Conservation (phyloP, 306 rosid species). For the Acacia acuminata region DNA sequence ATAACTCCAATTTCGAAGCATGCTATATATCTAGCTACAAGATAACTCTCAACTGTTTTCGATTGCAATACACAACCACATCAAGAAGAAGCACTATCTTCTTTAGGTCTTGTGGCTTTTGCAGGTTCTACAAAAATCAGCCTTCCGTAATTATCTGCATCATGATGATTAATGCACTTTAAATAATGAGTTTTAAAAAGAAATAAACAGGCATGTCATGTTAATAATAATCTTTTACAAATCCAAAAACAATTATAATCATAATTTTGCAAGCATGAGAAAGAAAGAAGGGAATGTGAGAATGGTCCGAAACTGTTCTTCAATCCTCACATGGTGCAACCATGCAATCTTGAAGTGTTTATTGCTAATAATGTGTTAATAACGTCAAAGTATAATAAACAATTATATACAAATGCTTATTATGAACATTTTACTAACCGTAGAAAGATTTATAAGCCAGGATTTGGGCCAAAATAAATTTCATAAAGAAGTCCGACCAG, state of each 20-base stretch:
- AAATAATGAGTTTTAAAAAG: slow-evolving; percentile 5
- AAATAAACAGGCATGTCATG: neutral
- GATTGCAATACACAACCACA: neutral
- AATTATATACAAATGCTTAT: neutral
- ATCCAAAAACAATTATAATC: neutral
- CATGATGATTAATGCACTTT: neutral
- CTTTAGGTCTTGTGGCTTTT: neutral
- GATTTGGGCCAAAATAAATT: neutral
- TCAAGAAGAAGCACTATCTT: slow-evolving; percentile 26
- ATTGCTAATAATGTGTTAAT: neutral
- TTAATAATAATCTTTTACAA: neutral
- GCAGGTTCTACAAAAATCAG: slow-evolving; percentile 76
- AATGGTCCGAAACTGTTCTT: neutral
- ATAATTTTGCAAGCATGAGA: neutral
- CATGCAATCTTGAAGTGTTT: neutral
- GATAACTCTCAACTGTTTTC: neutral
- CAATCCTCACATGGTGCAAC: neutral
- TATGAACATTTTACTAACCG: neutral
- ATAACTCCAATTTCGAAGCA: no score
- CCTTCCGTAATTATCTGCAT: slow-evolving; percentile 71
- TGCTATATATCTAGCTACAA: neutral
- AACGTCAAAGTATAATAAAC: neutral
- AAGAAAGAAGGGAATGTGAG: neutral
- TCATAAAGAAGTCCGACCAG: no score
- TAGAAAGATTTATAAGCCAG: neutral